phyloP scores from a whole-genome alignment of 495 filamentous ascomycete species.

The Talaromyces proteolyticus region DNA sequence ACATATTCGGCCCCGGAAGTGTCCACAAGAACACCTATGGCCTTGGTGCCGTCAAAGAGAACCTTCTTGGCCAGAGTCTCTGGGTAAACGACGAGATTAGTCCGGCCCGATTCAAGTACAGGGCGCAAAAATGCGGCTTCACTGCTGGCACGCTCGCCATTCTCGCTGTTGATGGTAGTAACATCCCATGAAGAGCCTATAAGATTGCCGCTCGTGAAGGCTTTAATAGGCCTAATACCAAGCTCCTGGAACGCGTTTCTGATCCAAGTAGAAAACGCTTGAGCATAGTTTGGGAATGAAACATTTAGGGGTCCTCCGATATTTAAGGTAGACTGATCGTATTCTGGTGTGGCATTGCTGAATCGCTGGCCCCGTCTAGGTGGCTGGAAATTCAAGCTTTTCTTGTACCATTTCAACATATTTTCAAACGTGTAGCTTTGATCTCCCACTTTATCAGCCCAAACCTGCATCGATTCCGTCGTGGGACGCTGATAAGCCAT shows the following conservation, averaged over 20 bases:
- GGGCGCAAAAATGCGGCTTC: no score
- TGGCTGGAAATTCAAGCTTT: conserved; percentile 25
- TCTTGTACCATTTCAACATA: conserved; percentile 34
- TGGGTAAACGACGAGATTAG: no score
- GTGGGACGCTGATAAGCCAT: conserved; percentile 39
- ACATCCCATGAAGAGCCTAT: no score
- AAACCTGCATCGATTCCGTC: conserved; percentile 29
- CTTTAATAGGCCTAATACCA: no score
- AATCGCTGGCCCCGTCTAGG: conserved; percentile 12
- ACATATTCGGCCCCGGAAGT: no score
- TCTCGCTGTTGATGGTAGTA: no score
- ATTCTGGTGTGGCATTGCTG: conserved; percentile 14
- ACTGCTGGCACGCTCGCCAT: no score
- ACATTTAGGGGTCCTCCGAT: conserved; percentile 26
- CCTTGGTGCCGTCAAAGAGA: no score
- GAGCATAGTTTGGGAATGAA: conserved; percentile 21
- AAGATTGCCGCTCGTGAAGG: no score
- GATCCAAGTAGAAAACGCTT: conserved; percentile 27
- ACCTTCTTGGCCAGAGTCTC: no score
- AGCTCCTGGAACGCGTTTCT: conserved; percentile 17
- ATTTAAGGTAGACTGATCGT: conserved; percentile 21
- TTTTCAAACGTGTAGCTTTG: conserved; percentile 36
- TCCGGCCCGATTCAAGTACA: no score
- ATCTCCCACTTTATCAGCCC: conserved; percentile 43
- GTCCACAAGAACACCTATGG: conserved; percentile 35